Percentiles rank a stretch among this genome's conserved stretches.
phyloP scores from a whole-genome alignment of 164 flowering plant genomes.

The Nymphaea thermarum region DNA sequence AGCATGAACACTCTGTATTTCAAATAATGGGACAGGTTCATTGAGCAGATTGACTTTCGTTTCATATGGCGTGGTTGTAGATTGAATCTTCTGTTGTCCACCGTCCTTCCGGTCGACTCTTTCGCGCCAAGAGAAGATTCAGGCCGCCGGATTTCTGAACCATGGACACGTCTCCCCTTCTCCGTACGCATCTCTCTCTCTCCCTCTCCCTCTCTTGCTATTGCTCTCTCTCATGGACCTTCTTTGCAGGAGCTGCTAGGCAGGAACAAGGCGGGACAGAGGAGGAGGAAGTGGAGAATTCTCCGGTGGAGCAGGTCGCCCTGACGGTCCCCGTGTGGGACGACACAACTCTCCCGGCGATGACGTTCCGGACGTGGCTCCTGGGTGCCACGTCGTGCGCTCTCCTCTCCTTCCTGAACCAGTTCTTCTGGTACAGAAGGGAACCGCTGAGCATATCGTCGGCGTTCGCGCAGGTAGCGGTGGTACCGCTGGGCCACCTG shows the following conservation, averaged over 20 bases:
- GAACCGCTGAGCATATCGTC: slow-evolving; percentile 2
- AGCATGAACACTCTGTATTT: no score
- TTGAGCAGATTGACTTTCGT: no score
- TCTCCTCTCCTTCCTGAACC: slow-evolving; percentile 1
- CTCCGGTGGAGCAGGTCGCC: slow-evolving; percentile 7
- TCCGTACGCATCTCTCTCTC: neutral
- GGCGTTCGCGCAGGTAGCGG: slow-evolving; percentile 5
- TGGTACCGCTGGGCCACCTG: slow-evolving; percentile 8
- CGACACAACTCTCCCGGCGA: slow-evolving; percentile 6
- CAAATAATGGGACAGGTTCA: no score
- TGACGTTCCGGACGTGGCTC: slow-evolving; percentile 11
- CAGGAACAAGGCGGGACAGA: neutral
- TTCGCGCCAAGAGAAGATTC: neutral
- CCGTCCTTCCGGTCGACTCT: neutral
- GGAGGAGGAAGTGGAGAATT: neutral
- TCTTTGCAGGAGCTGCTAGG: neutral
- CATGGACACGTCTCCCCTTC: neutral
- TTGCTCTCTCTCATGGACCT: neutral
- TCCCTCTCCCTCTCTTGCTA: neutral
- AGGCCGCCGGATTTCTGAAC: neutral
- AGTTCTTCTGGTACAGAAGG: slow-evolving; percentile 5
- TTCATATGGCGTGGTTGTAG: no score
- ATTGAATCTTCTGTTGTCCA: no score
- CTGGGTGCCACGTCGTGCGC: slow-evolving; percentile 5
- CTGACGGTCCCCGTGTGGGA: slow-evolving; percentile 8